Evolutionary conservation across 257 asterid species (phyloP).

Genomic region (Anisodus acutangulus): DNA sequence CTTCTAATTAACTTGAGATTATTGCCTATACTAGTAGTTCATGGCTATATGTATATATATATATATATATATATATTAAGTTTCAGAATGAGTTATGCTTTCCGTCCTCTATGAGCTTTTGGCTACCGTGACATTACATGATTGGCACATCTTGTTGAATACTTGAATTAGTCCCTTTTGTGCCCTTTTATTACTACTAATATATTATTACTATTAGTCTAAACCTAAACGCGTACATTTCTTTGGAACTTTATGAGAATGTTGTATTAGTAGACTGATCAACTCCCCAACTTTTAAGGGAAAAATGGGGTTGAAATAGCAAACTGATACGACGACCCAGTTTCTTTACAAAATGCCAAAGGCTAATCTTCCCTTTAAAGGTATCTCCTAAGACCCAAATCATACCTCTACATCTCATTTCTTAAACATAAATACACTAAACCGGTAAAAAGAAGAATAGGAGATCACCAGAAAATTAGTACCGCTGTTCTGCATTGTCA

Average conservation of each 20-base stretch:
- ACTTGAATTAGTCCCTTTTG: constrained; percentile 10
- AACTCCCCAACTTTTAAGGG: background rate
- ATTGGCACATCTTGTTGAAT: background rate
- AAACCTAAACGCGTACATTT: background rate
- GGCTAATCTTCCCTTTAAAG: background rate
- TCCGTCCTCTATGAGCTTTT: background rate
- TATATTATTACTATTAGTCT: background rate
- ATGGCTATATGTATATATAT: no score
- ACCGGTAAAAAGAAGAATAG: no score
- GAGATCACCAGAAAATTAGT: background rate
- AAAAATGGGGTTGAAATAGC: background rate
- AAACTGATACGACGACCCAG: background rate
- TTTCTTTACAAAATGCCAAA: background rate
- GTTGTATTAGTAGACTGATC: background rate
- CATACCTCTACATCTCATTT: background rate
- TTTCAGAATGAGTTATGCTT: no score
- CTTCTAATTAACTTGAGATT: no score
- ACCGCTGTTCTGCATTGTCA: no score
- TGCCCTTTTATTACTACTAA: background rate
- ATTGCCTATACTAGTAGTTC: no score
- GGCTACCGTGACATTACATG: background rate
- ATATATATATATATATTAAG: no score
- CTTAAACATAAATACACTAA: background rate
- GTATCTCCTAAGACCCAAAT: no score
- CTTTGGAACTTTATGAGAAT: background rate